Evolutionary conservation across 495 filamentous ascomycete genomes (phyloP).

Genomic region (Neurospora discreta): DNA sequence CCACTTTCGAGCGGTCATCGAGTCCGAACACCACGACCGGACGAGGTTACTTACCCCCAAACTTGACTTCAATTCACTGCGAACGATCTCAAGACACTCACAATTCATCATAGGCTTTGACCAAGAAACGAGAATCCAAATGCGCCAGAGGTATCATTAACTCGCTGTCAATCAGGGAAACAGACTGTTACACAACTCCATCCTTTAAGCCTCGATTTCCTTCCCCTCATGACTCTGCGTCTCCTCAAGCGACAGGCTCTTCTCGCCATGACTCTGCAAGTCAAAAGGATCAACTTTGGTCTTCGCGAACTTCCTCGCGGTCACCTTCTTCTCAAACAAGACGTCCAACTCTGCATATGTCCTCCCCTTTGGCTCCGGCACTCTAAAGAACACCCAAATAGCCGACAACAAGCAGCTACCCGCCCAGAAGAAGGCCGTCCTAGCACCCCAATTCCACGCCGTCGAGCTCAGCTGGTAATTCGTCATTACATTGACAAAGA

Average conservation of each 20-base stretch:
- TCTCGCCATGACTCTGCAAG: background rate
- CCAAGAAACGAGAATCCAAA: background rate
- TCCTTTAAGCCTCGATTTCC: background rate
- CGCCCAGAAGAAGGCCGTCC: conserved; percentile 42
- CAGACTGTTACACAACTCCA: background rate
- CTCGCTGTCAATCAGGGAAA: background rate
- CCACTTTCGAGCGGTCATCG: background rate
- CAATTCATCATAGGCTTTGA: background rate
- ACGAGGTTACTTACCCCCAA: background rate
- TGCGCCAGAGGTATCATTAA: background rate
- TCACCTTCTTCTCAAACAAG: conserved; percentile 33
- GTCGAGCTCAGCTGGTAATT: conserved; percentile 38
- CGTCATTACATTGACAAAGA: conserved; percentile 36
- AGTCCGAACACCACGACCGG: background rate
- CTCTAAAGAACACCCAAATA: conserved; percentile 24
- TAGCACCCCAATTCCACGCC: conserved; percentile 41
- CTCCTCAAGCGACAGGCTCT: background rate
- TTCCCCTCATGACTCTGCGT: background rate
- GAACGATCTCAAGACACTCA: background rate
- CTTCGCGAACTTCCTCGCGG: conserved; percentile 28
- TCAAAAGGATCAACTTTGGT: conserved; percentile 20
- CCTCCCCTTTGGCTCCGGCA: conserved; percentile 27
- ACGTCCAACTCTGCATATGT: conserved; percentile 41
- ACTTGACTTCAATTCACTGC: background rate
- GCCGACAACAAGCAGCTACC: conserved; percentile 32